Base-by-base conservation (phyloP, 306 rosid genomes). In the Pueraria montana region DNA sequence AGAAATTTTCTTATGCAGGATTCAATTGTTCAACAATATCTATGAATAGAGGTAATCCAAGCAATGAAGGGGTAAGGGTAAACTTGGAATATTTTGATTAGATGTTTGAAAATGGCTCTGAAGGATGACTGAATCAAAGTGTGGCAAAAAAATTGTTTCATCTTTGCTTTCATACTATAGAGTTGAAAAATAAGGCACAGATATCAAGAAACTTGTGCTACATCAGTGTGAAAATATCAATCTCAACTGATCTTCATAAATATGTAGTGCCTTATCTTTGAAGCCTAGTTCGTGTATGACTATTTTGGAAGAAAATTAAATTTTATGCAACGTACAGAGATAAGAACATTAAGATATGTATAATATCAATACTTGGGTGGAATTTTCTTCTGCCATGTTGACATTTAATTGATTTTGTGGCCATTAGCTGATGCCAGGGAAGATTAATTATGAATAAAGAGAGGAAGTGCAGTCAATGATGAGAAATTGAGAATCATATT, bases 161-260 rank as follows among this genome's bases (percentile, higher is more conserved):
- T 11, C 20, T 6, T 20, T 17, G 40, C 23, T 23, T 53, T 14
- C 80, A 6, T 12, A 38, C 40, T n/a, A 9, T 13, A 16, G 43
- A 26, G 72, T 30, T 45, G 72, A 46, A 71, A 80, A 71, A 10
- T 13, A 43, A 14, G 65, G 49, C 63, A 45, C 21, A n/a, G 6
- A 14, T 76, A 55, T 59, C 2, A 9, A 21, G 12, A 26, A 23
- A 11, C 14, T 0, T 16, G n/a, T 18, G 38, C 12, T 13, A 76
- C 40, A 20, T 61, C 30, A n/a, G 0, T 32, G 6, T 32, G n/a
- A 49, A 48, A 46, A 16, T 20, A 23, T 23, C 55, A 58, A 75
- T 55, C 8, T 12, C 13, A 56, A 38, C 12, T 20, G 30, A 4
- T 55, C 63, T 34, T 30, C 45, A 49, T 32, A 36, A 36, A 36